A percentile compares a stretch with the other conserved stretches of the same genome.
These are phyloP conservation scores for Albugo candida DNA, from an alignment of 352 stramenopile species.

Conservation along the genomic window DNA sequence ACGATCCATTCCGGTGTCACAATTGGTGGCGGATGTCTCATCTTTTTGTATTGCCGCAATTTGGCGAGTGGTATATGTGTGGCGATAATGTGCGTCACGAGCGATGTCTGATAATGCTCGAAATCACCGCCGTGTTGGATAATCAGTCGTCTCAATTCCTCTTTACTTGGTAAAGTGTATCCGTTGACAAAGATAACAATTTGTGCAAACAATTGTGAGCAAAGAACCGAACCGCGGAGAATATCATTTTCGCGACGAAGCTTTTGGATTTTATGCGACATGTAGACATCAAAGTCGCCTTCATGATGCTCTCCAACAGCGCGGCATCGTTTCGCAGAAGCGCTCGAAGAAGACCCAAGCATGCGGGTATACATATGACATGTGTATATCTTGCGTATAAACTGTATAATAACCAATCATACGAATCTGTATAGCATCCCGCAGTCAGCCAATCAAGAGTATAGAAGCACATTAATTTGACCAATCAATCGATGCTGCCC, in stretches of 20 bases:
- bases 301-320: slow-evolving; percentile 69
- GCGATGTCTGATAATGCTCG: slow-evolving; percentile 73
- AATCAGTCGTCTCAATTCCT: slow-evolving; percentile 69
- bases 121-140: slow-evolving; percentile 63
- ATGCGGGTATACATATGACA: too few species aligned
- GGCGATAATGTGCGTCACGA: slow-evolving; percentile 77
- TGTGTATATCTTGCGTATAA: too few species aligned
- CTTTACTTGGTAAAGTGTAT: slow-evolving; percentile 63
- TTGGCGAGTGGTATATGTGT: slow-evolving; percentile 72
- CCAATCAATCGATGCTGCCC: too few species aligned
- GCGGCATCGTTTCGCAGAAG: slow-evolving; percentile 7
- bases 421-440: too few species aligned
- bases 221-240: slow-evolving; percentile 5
- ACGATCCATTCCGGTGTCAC: slow-evolving; percentile 84
- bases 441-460: too few species aligned
- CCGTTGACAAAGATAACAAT: slow-evolving; percentile 78
- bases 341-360: too few species aligned
- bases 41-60: slow-evolving; percentile 53
- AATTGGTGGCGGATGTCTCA: slow-evolving; percentile 41
- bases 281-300: slow-evolving; percentile 78
- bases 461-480: too few species aligned
- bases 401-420: too few species aligned
- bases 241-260: slow-evolving; percentile 47
- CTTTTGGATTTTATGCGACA: slow-evolving; percentile 84
- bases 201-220: slow-evolving; percentile 30